Base-by-base conservation (phyloP, 306 rosid species). In the Clitoria ternatea region DNA sequence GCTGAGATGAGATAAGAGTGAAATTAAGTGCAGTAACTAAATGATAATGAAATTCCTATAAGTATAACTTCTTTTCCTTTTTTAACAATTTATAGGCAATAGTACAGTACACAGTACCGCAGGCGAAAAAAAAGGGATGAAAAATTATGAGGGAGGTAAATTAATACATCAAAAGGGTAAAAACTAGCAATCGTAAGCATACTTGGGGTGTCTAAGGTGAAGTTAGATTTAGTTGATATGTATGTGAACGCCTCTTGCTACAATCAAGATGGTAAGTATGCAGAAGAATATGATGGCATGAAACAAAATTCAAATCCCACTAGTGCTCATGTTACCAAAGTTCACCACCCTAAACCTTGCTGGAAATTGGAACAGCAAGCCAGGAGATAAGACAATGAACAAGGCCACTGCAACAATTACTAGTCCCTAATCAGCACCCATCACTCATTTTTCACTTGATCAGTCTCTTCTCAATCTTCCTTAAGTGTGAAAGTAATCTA, bases 341-440 rank as follows among this genome's bases (percentile, higher is more conserved):
- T 95, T 97, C 75, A 95, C 74, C 40, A 89, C 84, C 43, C 97
- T 78, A 39, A 52, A 56, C 79, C 96, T 89, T 24, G 96, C 83
- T 1, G 99, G 97, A 19, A 95, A 26, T 44, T 95, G 99, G 76
- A 91, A 89, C 13, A 95, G 87, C 81, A 95, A 78, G 56, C 99
- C 97, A 0, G 97, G 97, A 1, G 99, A 95, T 23, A 95, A 75
- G 69, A 95, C 73, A 47, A 95, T 95, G 92, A 95, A 91, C 68
- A 95, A 40, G 14, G 77, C 90, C 74, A 86, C 99, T 0, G 97
- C 89, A 13, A 89, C 87, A n/a, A 86, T 71, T 0, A 94, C 82
- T 0, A 97, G 99, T 44, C 92, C 99, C 99, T 97, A 95, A 65
- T 95, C 99, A 7, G 96, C 92, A 20, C 75, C 19, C 97, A 91